Conservation (phyloP, 352 stramenopile genomes). For the Globisporangium recalcitrans region DNA sequence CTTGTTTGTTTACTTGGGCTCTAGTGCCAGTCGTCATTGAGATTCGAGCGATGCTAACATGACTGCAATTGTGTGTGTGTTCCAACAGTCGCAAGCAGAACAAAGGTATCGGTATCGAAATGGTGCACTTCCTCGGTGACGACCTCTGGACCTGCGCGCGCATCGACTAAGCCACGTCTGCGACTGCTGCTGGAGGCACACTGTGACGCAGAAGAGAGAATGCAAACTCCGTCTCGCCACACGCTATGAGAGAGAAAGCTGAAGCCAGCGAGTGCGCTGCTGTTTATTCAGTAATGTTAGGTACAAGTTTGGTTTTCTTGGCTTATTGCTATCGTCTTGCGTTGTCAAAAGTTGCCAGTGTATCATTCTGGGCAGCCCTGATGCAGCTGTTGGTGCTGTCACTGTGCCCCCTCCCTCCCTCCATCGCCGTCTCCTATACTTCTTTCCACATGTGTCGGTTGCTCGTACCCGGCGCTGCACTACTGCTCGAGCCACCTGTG, state of each 20-base stretch:
- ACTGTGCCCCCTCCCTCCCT: neutral
- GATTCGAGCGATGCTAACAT: too few species aligned
- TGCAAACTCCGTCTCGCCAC: neutral
- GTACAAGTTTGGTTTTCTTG: neutral
- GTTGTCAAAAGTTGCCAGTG: neutral
- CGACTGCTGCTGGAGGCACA: neutral
- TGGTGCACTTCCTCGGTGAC: slow-evolving; percentile 96
- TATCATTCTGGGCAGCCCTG: neutral
- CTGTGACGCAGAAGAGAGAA: neutral
- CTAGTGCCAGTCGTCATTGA: too few species aligned
- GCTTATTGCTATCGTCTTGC: neutral
- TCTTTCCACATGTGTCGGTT: slow-evolving; percentile 28
- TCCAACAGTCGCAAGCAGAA: slow-evolving; percentile 90
- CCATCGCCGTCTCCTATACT: slow-evolving; percentile 19
- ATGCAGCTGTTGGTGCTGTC: neutral
- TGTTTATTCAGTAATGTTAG: neutral
- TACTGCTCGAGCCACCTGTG: slow-evolving; percentile 1
- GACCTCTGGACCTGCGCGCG: slow-evolving; percentile 90
- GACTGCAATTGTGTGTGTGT: too few species aligned
- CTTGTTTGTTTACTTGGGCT: neutral
- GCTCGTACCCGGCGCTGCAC: slow-evolving; percentile 4
- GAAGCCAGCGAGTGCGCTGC: neutral
- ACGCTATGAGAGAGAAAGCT: neutral
- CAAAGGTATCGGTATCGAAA: slow-evolving; percentile 96
- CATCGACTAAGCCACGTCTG: slow-evolving; percentile 70